A percentile compares a stretch with the other conserved stretches of the same genome.
Evolutionary conservation across 768 basidiomycete genomes (phyloP).

Genomic region (Auricularia auricula-judae): DNA sequence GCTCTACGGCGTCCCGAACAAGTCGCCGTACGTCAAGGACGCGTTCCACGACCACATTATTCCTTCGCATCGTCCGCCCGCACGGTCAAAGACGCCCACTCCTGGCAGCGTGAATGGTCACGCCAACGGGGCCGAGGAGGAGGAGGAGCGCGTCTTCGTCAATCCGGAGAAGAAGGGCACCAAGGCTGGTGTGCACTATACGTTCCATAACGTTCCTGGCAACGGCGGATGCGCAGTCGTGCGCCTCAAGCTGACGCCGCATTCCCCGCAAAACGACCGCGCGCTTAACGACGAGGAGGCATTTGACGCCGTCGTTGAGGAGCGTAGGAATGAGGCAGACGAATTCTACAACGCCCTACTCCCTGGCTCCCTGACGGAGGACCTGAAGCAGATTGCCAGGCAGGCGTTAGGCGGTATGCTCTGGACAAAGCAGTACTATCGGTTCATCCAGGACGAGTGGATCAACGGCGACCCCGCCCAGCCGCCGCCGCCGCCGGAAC

Average conservation of each 20-base stretch:
- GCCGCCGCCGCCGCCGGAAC: constrained; percentile 83
- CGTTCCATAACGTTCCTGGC: constrained; percentile 76
- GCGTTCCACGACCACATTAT: constrained; percentile 98
- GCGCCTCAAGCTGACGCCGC: constrained; percentile 81
- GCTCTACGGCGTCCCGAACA: constrained; percentile 82
- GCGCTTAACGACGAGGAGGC: constrained; percentile 75
- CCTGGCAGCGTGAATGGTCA: constrained; percentile 9
- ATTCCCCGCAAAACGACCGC: constrained; percentile 60
- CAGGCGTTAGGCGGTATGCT: constrained; percentile 96
- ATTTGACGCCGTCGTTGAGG: constrained; percentile 86
- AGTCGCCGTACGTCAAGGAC: constrained; percentile 80
- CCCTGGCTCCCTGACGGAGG: constrained; percentile 78
- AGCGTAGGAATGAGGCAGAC: constrained; percentile 85
- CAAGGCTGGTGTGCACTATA: constrained; percentile 88
- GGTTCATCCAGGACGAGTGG: constrained; percentile 96
- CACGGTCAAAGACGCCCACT: constrained; percentile 23
- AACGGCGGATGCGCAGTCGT: constrained; percentile 92
- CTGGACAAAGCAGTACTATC: constrained; percentile 97
- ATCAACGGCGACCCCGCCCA: constrained; percentile 91
- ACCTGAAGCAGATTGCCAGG: constrained; percentile 90
- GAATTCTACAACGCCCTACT: constrained; percentile 85
- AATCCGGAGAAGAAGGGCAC: constrained; percentile 84
- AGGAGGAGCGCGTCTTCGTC: constrained; percentile 52
- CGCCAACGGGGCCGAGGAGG: constrained; percentile 19
- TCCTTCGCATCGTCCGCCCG: constrained; percentile 62